A percentile compares a stretch with the other conserved stretches of the same genome.
Conservation (phyloP, 208 protist species). For the Leishmania braziliensis region DNA sequence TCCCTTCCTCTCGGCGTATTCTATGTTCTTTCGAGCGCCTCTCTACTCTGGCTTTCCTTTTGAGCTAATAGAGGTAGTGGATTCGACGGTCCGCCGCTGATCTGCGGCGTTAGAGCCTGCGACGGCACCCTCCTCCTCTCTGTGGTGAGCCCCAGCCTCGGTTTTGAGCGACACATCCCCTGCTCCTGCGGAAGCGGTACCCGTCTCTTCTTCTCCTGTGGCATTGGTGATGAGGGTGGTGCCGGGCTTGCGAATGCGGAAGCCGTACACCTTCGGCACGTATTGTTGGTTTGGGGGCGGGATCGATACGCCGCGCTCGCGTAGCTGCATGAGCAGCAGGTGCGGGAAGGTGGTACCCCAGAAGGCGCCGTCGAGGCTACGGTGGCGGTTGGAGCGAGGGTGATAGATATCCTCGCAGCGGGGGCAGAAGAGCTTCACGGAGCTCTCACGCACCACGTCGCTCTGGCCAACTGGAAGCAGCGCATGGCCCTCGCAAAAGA, state of each 20-base stretch:
- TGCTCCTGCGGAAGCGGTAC: neutral
- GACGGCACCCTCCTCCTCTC: neutral
- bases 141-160: neutral
- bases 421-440: constrained; percentile 97
- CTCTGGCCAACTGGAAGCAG: constrained; percentile 96
- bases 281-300: constrained; percentile 82
- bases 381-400: constrained; percentile 92
- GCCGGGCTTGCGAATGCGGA: constrained; percentile 89
- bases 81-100: neutral
- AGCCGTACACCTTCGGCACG: constrained; percentile 97
- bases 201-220: neutral
- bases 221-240: constrained; percentile 15
- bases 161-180: neutral
- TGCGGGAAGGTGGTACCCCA: constrained; percentile 98
- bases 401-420: constrained; percentile 98
- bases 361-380: constrained; percentile 96
- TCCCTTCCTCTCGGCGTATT: neutral
- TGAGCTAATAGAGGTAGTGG: constrained; percentile 1
- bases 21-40: neutral
- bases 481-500: constrained; percentile 96
- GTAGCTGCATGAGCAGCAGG: constrained; percentile 88
- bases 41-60: constrained; percentile 6
- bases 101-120: neutral
- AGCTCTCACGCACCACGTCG: constrained; percentile 93
- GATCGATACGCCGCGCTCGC: constrained; percentile 53